These are phyloP conservation scores for Dryas drummondii DNA, from an alignment of 306 rosid genomes.

Conservation along the genomic window DNA sequence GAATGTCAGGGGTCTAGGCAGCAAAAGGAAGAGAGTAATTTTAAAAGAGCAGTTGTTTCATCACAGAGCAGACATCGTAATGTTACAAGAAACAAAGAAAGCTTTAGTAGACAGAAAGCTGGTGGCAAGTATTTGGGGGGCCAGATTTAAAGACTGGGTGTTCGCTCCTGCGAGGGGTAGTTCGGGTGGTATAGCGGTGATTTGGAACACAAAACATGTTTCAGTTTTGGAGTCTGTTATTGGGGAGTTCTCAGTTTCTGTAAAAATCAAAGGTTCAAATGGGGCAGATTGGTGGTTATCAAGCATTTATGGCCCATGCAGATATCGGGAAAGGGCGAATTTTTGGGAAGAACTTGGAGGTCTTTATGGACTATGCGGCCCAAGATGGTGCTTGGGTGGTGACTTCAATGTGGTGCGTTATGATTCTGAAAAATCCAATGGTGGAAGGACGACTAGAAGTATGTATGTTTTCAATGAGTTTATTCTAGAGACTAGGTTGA, in stretches of 20 bases:
- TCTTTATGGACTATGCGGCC: background rate
- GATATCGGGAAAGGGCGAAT: fast-evolving
- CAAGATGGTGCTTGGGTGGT: background rate
- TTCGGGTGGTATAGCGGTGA: background rate
- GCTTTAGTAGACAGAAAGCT: no score
- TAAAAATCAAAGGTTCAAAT: fast-evolving
- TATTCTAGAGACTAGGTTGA: background rate
- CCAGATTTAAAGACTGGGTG: background rate
- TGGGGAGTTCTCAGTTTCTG: background rate
- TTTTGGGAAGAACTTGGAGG: background rate
- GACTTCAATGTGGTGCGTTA: background rate
- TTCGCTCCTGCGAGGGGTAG: background rate
- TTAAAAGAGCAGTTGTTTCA: no score
- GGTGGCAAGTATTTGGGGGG: background rate
- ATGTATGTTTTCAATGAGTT: background rate
- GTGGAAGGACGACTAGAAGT: background rate
- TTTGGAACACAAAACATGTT: background rate
- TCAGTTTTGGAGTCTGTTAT: background rate
- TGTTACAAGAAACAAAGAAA: background rate
- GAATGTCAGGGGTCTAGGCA: background rate
- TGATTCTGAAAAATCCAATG: background rate
- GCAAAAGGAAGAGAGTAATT: background rate
- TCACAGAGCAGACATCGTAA: no score
- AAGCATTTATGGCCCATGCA: background rate
- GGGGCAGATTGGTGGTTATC: background rate